These are phyloP conservation scores for Aspergillus udagawae DNA, from an alignment of 2,329 filamentous ascomycete species.

Conservation along the genomic window DNA sequence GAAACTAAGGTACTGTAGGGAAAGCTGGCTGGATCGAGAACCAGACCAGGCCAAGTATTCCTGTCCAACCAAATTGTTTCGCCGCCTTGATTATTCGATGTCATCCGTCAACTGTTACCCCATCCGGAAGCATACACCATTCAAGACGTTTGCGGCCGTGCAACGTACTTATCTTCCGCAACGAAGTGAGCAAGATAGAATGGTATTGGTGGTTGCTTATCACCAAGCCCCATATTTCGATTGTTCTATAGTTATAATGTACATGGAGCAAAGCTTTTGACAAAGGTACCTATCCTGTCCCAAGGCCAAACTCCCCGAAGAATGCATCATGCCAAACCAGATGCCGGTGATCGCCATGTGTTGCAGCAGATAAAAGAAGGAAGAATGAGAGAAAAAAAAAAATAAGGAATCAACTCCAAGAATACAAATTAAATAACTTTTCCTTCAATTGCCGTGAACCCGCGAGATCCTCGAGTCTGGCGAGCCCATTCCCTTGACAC, in stretches of 20 bases:
- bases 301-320: not conserved
- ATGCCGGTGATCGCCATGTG: not conserved
- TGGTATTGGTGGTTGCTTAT: not conserved
- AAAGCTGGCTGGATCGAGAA: not conserved
- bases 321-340: not conserved
- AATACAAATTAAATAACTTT: not conserved
- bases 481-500: conserved; percentile 25
- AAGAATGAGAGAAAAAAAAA: conserved; percentile 3
- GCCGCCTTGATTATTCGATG: not conserved
- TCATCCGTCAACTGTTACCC: not conserved
- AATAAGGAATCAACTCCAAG: not conserved
- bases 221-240: not conserved
- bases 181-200: not conserved
- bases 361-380: conserved; percentile 1
- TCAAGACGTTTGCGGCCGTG: conserved; percentile 18
- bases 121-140: not conserved
- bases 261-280: not conserved
- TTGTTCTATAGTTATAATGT: conserved; percentile 10
- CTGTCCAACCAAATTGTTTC: not conserved
- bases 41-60: not conserved
- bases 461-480: conserved; percentile 23
- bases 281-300: not conserved
- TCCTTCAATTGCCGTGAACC: conserved; percentile 7
- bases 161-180: not conserved
- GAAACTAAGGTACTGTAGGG: not conserved